Base-by-base conservation (phyloP, 768 basidiomycete genomes). In the Asterophora parasitica region DNA sequence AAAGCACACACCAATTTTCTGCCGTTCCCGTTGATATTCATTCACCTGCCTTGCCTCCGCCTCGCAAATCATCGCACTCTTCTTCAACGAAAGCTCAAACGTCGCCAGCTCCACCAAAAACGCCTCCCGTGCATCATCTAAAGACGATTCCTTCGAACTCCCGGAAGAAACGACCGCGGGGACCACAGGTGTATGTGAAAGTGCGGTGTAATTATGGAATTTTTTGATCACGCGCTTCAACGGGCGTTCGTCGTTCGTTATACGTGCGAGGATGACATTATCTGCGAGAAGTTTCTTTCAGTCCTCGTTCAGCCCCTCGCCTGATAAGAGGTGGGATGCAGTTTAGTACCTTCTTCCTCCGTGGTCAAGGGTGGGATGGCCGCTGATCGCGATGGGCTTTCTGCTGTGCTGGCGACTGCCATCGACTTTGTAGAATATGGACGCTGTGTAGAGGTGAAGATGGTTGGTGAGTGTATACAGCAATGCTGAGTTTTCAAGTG, bases 11-110 rank as follows among this genome's bases (percentile, higher is more conserved):
- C 90, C 87, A 58, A 91, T 87, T 52, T 78, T 67, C 55, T 78
- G 74, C 40, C 78, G 77, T 57, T 89, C 88, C 36, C 76, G 71
- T 56, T 88, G 77, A 60, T 92, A 92, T 62, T 90, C 84, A 57
- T 88, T 82, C 1, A 91, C 89, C 66, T 92, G 88, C 57, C 89
- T 74, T 44, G 79, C 77, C 68, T 92, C 90, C 7, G 89, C 91
- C 60, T 91, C 84, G 58, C 88, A 91, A 37, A 89, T 82, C 81
- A 92, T 86, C 30, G 74, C 70, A 54, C 79, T 85, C 67, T 92
- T 92, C 69, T 83, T 79, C 55, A 92, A 68, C 46, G 79, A 66
- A 50, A 91, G 63, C 61, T 87, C 80, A 59, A 91, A 91, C 9
- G 85, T 78, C 39, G 81, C 80, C 15, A 92, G 65, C 63, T 92